Conservation (phyloP, 176 grass and related monocot species). For the Cenchrus purpureus region DNA sequence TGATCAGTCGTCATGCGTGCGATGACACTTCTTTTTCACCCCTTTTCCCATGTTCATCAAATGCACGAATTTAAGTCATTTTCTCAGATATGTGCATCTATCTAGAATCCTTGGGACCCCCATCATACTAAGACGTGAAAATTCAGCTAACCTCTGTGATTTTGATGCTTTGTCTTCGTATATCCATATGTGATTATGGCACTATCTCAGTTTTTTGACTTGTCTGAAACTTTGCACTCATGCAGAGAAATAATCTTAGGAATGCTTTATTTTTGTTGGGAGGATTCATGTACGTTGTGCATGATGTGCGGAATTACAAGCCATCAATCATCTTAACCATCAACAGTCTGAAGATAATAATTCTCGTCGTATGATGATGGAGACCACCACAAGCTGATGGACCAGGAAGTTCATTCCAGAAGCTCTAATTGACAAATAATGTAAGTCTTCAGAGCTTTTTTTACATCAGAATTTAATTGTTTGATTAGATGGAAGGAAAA, state of each 20-base stretch:
- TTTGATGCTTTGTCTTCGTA: background rate
- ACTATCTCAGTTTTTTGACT: background rate
- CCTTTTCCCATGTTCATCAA: slow-evolving; percentile 13
- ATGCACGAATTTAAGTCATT: slow-evolving; percentile 23
- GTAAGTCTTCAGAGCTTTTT: slow-evolving; percentile 14
- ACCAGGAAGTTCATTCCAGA: background rate
- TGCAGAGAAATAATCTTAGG: background rate
- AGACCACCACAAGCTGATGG: slow-evolving; percentile 26
- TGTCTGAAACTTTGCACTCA: background rate
- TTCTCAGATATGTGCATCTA: slow-evolving; percentile 22
- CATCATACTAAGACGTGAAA: background rate
- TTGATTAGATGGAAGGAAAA: slow-evolving; percentile 12
- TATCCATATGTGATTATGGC: background rate
- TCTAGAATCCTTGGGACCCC: background rate
- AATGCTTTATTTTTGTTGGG: background rate
- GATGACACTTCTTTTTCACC: slow-evolving; percentile 6
- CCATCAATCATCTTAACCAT: slow-evolving; percentile 4
- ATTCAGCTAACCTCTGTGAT: background rate
- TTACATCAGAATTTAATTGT: slow-evolving; percentile 22
- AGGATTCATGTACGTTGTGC: background rate
- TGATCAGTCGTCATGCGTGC: slow-evolving; percentile 25
- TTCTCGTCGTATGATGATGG: slow-evolving; percentile 19
- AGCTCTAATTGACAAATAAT: background rate
- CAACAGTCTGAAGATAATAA: slow-evolving; percentile 14
- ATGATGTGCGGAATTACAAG: background rate